These are phyloP conservation scores for Albugo laibachii DNA, from an alignment of 352 stramenopile species.

Conservation along the genomic window DNA sequence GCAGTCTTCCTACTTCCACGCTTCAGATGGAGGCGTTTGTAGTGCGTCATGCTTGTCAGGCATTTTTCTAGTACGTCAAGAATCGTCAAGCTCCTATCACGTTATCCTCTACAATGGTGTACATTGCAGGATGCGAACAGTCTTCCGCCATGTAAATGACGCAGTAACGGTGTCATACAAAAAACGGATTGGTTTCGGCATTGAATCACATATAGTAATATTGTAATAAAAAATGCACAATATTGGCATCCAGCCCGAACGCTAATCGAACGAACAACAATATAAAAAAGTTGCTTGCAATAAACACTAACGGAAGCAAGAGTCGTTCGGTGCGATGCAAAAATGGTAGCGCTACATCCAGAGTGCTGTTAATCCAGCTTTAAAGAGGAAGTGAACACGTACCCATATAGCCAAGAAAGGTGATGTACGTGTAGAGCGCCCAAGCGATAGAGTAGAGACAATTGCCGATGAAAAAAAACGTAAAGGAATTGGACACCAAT, in stretches of 20 bases:
- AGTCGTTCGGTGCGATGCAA: constrained; percentile 82
- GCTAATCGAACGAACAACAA: constrained; percentile 61
- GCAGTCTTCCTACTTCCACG: too few relatives aligned
- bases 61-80: too few relatives aligned
- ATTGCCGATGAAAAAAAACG: constrained; percentile 84
- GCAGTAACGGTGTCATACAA: too few relatives aligned
- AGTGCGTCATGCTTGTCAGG: too few relatives aligned
- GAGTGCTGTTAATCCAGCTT: constrained; percentile 1
- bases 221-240: constrained; percentile 37
- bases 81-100: too few relatives aligned
- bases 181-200: too few relatives aligned
- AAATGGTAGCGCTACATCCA: constrained; percentile 57
- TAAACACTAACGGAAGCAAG: constrained; percentile 57
- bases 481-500: constrained; percentile 77
- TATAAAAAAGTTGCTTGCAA: constrained; percentile 57
- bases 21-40: too few relatives aligned
- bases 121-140: too few relatives aligned
- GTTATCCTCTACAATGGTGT: too few relatives aligned
- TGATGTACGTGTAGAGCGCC: constrained; percentile 96
- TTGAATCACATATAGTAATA: constrained; percentile 50
- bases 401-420: constrained; percentile 93
- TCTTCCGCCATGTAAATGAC: too few relatives aligned
- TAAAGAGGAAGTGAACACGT: constrained; percentile 5
- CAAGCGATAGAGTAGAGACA: constrained; percentile 86
- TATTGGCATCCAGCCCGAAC: constrained; percentile 47